These are phyloP conservation scores for Tardiomyces digboiensis DNA, from an alignment of 1,139 yeast genomes.

Conservation along the genomic window DNA sequence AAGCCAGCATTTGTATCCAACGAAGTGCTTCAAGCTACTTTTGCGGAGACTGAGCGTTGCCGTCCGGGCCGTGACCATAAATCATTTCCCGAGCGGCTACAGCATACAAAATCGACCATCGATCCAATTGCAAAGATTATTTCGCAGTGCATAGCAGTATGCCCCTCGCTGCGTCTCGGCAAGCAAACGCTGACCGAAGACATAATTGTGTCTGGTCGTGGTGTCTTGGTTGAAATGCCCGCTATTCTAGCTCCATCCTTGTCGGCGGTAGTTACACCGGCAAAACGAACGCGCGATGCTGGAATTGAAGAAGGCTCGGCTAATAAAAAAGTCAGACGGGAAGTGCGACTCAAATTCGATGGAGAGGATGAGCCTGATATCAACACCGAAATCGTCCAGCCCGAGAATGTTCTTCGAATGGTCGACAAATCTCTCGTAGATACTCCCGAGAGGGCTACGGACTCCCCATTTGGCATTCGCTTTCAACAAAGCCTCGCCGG, in stretches of 20 bases:
- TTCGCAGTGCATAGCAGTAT: conserved; percentile 3
- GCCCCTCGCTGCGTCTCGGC: conserved; percentile 13
- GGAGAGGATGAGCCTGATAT: conserved; percentile 20
- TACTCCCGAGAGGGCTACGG: conserved; percentile 21
- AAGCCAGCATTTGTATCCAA: neutral
- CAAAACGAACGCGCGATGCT: conserved; percentile 3
- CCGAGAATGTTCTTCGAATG: conserved; percentile 31
- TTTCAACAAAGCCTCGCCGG: neutral
- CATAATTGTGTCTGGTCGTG: conserved; percentile 7
- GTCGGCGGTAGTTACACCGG: conserved; percentile 1
- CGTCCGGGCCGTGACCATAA: neutral
- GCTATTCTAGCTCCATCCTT: neutral
- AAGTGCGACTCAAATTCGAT: conserved; percentile 14
- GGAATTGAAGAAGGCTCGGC: conserved; percentile 1
- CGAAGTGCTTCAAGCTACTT: conserved; percentile 1
- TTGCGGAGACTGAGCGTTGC: neutral
- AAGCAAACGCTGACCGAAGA: conserved; percentile 9
- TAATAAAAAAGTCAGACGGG: conserved; percentile 14
- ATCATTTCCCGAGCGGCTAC: neutral
- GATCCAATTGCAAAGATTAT: conserved; percentile 13
- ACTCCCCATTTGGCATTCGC: neutral
- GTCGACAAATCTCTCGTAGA: conserved; percentile 31
- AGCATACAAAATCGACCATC: neutral
- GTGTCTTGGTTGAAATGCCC: conserved; percentile 7
- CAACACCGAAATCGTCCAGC: conserved; percentile 21